Base-by-base conservation (phyloP, 2,329 filamentous ascomycete species). In the Ceratocystis alfenasii region DNA sequence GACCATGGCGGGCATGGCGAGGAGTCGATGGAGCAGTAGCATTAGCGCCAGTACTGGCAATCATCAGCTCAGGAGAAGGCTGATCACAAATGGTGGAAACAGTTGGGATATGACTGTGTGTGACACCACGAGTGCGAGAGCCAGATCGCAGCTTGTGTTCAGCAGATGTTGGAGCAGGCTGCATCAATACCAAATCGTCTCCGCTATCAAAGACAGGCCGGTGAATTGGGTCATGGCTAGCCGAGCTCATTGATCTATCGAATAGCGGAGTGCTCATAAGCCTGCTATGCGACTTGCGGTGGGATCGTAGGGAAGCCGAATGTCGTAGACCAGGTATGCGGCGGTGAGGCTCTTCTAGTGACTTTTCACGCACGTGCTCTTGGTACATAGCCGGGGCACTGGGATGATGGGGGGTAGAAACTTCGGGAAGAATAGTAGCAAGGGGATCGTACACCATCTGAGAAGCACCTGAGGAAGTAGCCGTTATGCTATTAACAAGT, bases 1-100 rank as follows among this genome's bases (percentile, higher is more conserved):
- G 78, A 7, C 74, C 79, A 69, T 72, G 78, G 67, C 70, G 80
- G 69, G 72, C 82, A 60, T 70, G 68, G 63, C 68, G 59, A 41
- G 63, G 66, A 20, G 59, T 66, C 25, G 60, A 68, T 17, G 63
- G 66, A 7, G 66, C 63, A 7, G 66, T 68, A 15, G 63, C 66
- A 33, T 55, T 67, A 5, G 66, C 60, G 6, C 61, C 66, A 20
- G 59, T 63, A 25, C 46, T 67, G 53, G 44, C 33, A 36, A 20
- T 17, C 25, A 59, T 59, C 12, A 33, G 7, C 5, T 33, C 55
- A 59, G 28, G 2, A 30, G 55, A 59, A 17, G 55, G 62, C 41
- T 22, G 60, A 5, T 28, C 22, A 10, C 28, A 41, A 48, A 33
- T 45, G 48, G 45, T 45, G 28, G 48, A 55, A 5, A 48, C 59